Evolutionary conservation across 164 flowering plant species (phyloP).

Genomic region (Stephania yunnanensis): DNA sequence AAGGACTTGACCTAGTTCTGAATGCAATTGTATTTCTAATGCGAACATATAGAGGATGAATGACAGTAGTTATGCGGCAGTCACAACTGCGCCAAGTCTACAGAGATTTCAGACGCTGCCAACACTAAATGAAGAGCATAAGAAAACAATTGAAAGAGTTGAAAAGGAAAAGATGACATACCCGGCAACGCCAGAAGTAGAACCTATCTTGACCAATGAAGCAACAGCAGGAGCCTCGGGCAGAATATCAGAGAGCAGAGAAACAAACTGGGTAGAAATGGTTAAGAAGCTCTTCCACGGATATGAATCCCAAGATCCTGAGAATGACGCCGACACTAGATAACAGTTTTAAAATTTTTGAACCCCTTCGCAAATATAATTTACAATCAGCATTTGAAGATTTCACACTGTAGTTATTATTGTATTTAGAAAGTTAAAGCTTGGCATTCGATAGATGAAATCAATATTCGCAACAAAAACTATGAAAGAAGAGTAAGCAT

Average conservation of each 20-base stretch:
- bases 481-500: background rate
- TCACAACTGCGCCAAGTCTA: slow-evolving; percentile 49
- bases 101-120: slow-evolving; percentile 55
- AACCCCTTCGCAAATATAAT: background rate
- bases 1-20: too few relatives aligned
- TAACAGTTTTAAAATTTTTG: background rate
- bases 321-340: slow-evolving; percentile 15
- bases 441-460: background rate
- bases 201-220: slow-evolving; percentile 6
- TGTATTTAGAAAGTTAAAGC: too few relatives aligned
- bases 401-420: background rate
- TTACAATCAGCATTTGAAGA: background rate
- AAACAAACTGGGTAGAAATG: slow-evolving; percentile 60
- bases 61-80: slow-evolving; percentile 32
- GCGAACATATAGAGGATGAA: slow-evolving; percentile 37
- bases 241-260: slow-evolving; percentile 15
- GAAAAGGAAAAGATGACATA: slow-evolving; percentile 2
- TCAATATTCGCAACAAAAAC: background rate
- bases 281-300: slow-evolving; percentile 52
- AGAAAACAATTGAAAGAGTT: slow-evolving; percentile 77
- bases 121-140: slow-evolving; percentile 70
- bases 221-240: slow-evolving; percentile 10
- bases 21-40: too few relatives aligned
- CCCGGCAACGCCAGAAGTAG: too few relatives aligned
- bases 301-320: slow-evolving; percentile 26